Evolutionary conservation across 441 rosid species (phyloP).

Genomic region (Gossypium davidsonii): DNA sequence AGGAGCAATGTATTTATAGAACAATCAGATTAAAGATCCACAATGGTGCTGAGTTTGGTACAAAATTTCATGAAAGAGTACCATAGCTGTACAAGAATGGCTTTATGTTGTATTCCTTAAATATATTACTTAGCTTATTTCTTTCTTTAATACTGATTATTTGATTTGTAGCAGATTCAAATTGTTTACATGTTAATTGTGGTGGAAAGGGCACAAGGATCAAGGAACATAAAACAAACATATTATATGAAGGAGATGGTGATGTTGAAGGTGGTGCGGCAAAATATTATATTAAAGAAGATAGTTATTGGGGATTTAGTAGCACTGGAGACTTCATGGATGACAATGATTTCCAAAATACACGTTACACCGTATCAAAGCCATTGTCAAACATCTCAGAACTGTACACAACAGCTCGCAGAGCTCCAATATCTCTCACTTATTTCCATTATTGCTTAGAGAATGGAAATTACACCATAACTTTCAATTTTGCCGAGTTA

Average conservation of each 20-base stretch:
- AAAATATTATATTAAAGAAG: slow-evolving; percentile 30
- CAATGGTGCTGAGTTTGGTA: not conserved
- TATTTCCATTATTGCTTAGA: slow-evolving; percentile 57
- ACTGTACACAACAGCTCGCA: slow-evolving; percentile 44
- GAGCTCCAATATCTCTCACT: slow-evolving; percentile 52
- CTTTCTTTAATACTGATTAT: not conserved
- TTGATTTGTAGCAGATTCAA: slow-evolving; percentile 34
- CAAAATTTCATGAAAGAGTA: not conserved
- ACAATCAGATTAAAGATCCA: not conserved
- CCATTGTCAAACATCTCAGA: slow-evolving; percentile 26
- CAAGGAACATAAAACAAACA: slow-evolving; percentile 26
- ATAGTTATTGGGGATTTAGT: slow-evolving; percentile 63
- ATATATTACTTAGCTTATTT: slow-evolving; percentile 2
- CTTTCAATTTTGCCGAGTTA: slow-evolving; percentile 52
- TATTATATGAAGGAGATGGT: slow-evolving; percentile 56
- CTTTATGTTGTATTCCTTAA: not conserved
- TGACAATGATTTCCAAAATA: slow-evolving; percentile 59
- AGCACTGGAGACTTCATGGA: slow-evolving; percentile 82
- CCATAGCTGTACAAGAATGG: not conserved
- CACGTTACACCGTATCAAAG: slow-evolving; percentile 33
- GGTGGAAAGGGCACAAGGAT: slow-evolving; percentile 47
- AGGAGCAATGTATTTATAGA: not conserved
- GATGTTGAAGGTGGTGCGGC: slow-evolving; percentile 54
- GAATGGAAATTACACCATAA: slow-evolving; percentile 48
- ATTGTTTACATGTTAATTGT: slow-evolving; percentile 55